Evolutionary conservation across 805 yeast species (phyloP), one percentile per base, ranked within the genome.

Genomic region (Suhomyces xylopsoci): DNA sequence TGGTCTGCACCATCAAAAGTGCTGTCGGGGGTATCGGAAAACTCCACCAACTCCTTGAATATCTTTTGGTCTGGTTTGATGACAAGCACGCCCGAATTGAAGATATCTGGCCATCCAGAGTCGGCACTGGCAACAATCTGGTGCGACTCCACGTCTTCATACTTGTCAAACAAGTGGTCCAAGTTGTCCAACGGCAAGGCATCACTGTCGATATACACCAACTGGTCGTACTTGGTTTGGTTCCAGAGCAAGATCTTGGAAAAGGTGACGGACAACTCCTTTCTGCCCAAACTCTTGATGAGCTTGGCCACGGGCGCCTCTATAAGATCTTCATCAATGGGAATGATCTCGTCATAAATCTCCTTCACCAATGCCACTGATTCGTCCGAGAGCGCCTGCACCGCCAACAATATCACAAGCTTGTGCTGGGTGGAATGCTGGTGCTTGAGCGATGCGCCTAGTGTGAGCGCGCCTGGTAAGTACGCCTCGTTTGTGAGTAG

Each of bases 1-100:
- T 70, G 75, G 58, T 70, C 75, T 4, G 73, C 75, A 2, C 75
- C 75, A 51, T 70, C 75, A 52, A 70, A 70, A 3, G 70, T 60
- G 25, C 54, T 49, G 20, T 58, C 52, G 15, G 42, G 38, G 7
- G 32, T 51, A 45, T 30, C 40, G 19, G 60, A 51, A 19, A 51
- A 56, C 19, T 51, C 56, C 25, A 58, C 22, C 50, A 70, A 62
- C 20, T 56, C 52, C 14, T 47, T 49, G 52, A 53, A 65, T 7
- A 58, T 61, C 2, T 42, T 51, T 8, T 26, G 28, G 48, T 56
- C 48, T 2, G 71, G 71, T 49, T 58, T 62, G 45, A 66, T 51
- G 9, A 62, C 54, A 47, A 67, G 56, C 26, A 67, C 62, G 1
- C 71, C 71, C 9, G 67, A 61, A 56, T 67, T 67, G 59, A 67